Percentiles rank a stretch among this genome's conserved stretches.
These are phyloP conservation scores for Fraxinus latifolia DNA, from an alignment of 305 asterid species.

Conservation along the genomic window DNA sequence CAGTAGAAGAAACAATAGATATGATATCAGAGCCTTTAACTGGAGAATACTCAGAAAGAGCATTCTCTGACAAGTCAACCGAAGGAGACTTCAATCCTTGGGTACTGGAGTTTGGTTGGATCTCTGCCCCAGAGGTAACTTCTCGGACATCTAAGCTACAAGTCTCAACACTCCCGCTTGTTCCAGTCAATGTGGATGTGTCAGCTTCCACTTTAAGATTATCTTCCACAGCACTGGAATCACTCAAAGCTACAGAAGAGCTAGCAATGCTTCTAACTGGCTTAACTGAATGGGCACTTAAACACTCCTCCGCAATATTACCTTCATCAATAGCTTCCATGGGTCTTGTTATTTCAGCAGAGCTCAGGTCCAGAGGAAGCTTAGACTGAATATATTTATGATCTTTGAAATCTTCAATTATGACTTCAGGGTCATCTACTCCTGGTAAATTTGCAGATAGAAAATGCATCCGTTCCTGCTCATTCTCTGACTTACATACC, in stretches of 20 bases:
- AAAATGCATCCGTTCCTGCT: constrained; percentile 19
- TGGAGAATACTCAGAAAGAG: constrained; percentile 6
- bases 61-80: background rate
- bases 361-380: constrained; percentile 27
- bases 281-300: constrained; percentile 17
- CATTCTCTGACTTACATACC: background rate
- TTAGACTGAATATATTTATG: constrained; percentile 20
- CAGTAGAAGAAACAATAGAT: constrained; percentile 18
- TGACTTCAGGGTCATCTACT: constrained; percentile 15
- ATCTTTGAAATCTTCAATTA: constrained; percentile 30
- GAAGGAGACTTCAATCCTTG: constrained; percentile 15
- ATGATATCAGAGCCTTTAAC: constrained; percentile 10
- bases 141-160: background rate
- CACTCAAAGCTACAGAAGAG: constrained; percentile 25
- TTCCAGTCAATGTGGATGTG: constrained; percentile 1
- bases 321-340: constrained; percentile 23
- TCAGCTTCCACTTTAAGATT: constrained; percentile 24
- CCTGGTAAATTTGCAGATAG: constrained; percentile 21
- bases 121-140: constrained; percentile 9
- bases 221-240: constrained; percentile 28
- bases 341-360: constrained; percentile 28
- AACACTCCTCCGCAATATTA: constrained; percentile 22
- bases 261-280: constrained; percentile 23
- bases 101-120: background rate
- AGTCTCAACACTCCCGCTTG: background rate